A percentile compares a stretch with the other conserved stretches of the same genome.
phyloP scores from a whole-genome alignment of 208 protist species.

The Wallacemonas rigidus region DNA sequence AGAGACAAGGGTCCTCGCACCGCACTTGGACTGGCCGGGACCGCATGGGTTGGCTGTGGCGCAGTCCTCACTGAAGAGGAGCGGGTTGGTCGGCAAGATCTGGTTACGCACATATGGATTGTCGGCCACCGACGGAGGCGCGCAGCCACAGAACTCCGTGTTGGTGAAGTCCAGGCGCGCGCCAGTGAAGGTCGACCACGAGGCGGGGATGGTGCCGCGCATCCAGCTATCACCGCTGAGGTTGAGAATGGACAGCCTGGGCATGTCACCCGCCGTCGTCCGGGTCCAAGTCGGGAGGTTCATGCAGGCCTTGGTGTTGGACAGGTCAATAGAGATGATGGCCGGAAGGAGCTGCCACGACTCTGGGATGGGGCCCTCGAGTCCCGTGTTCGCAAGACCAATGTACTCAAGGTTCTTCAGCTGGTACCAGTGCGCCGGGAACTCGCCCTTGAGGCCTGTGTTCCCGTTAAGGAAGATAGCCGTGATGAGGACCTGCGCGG shows the following conservation, averaged over 20 bases:
- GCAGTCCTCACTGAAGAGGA: conserved; percentile 17
- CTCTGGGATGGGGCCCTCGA: conserved; percentile 38
- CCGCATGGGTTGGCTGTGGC: conserved; percentile 25
- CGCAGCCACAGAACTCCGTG: conserved; percentile 35
- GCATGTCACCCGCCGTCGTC: conserved; percentile 17
- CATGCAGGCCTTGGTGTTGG: conserved; percentile 41
- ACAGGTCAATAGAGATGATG: conserved; percentile 28
- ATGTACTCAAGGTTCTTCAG: conserved; percentile 30
- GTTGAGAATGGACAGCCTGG: conserved; percentile 21
- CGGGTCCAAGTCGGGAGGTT: conserved; percentile 34
- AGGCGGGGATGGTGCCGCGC: conserved; percentile 31
- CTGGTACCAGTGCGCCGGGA: conserved; percentile 32
- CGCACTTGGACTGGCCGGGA: conserved; percentile 5
- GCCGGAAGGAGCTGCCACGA: conserved; percentile 31
- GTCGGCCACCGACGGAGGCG: conserved; percentile 19
- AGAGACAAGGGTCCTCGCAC: conserved; percentile 8
- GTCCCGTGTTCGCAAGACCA: conserved; percentile 27
- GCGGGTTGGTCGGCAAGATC: conserved; percentile 19
- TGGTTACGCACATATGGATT: conserved; percentile 17
- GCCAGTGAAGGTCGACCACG: conserved; percentile 26
- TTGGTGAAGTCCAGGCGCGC: conserved; percentile 26
- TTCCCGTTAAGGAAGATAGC: conserved; percentile 36
- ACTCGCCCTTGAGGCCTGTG: conserved; percentile 24
- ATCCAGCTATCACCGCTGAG: conserved; percentile 28
- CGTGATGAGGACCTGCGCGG: conserved; percentile 25